phyloP scores from a whole-genome alignment of 495 filamentous ascomycete genomes.

The Aspergillus campestris region DNA sequence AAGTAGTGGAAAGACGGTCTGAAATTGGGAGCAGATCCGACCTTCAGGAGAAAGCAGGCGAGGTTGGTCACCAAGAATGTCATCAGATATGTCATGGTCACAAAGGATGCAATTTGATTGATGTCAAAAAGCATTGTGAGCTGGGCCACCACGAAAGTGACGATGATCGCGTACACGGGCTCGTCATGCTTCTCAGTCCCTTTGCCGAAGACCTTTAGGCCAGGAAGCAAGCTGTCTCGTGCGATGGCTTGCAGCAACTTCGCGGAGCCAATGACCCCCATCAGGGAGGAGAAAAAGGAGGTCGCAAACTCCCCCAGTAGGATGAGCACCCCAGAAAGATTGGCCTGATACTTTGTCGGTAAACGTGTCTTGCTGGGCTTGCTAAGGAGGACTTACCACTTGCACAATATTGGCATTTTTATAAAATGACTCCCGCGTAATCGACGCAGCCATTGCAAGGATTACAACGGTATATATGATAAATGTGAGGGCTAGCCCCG shows the following conservation, averaged over 20 bases:
- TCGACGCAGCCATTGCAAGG: slow-evolving; percentile 69
- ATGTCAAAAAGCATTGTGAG: slow-evolving; percentile 76
- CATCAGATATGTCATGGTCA: slow-evolving; percentile 83
- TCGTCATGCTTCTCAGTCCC: slow-evolving; percentile 70
- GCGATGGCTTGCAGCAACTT: slow-evolving; percentile 82
- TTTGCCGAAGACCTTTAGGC: slow-evolving; percentile 64
- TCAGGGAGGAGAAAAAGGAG: slow-evolving; percentile 75
- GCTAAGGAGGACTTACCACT: slow-evolving; percentile 36
- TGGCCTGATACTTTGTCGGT: slow-evolving; percentile 40
- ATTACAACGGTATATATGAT: slow-evolving; percentile 69
- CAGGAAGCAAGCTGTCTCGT: slow-evolving; percentile 70
- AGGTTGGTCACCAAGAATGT: slow-evolving; percentile 60
- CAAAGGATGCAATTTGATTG: slow-evolving; percentile 80
- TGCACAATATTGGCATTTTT: slow-evolving; percentile 72
- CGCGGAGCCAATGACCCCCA: slow-evolving; percentile 83
- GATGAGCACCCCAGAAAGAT: slow-evolving; percentile 61
- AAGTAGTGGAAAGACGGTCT: slow-evolving; percentile 83
- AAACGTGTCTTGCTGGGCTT: background rate
- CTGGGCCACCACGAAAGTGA: slow-evolving; percentile 70
- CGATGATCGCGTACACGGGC: slow-evolving; percentile 65
- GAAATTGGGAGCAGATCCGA: slow-evolving; percentile 90
- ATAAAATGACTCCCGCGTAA: slow-evolving; percentile 65
- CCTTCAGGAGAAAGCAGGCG: slow-evolving; percentile 80
- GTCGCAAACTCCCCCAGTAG: slow-evolving; percentile 77
- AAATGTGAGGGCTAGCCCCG: slow-evolving; percentile 68